phyloP scores from a whole-genome alignment of 2,329 filamentous ascomycete species.

The Claviceps pazoutovae region DNA sequence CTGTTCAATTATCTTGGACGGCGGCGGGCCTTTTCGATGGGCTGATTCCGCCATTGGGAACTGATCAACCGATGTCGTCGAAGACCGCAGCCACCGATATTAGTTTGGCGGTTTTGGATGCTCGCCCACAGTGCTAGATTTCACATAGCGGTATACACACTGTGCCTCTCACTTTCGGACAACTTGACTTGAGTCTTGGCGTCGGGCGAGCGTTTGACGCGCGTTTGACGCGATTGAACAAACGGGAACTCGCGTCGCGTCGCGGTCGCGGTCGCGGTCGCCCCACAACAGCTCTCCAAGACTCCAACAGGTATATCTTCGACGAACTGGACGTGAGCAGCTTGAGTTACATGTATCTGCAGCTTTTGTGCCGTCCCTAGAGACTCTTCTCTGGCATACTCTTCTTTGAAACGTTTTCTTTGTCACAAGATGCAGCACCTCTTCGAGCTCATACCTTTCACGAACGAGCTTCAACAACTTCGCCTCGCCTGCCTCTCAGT shows the following conservation, averaged over 20 bases:
- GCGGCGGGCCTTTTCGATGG: conserved; percentile 8
- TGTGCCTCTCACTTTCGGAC: background rate
- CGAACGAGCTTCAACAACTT: conserved; percentile 17
- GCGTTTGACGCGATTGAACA: too few relatives aligned
- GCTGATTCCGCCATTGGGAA: conserved; percentile 16
- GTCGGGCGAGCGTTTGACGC: too few relatives aligned
- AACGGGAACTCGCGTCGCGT: background rate
- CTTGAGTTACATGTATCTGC: background rate
- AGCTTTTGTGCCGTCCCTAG: background rate
- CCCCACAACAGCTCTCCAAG: background rate
- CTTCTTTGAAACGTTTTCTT: background rate
- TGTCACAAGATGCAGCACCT: conserved; percentile 23
- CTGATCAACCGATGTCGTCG: background rate
- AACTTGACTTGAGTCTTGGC: background rate
- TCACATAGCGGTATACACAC: background rate
- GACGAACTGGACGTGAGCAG: too few relatives aligned
- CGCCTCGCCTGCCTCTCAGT: conserved; percentile 70
- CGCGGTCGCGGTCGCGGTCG: background rate
- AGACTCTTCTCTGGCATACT: background rate
- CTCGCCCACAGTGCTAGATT: background rate
- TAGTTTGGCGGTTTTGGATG: background rate
- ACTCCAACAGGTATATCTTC: too few relatives aligned
- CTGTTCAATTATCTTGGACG: conserved; percentile 18
- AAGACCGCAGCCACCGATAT: background rate
- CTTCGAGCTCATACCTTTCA: conserved; percentile 24